phyloP scores from a whole-genome alignment of 345 rosid genomes.

The Pistacia atlantica region DNA sequence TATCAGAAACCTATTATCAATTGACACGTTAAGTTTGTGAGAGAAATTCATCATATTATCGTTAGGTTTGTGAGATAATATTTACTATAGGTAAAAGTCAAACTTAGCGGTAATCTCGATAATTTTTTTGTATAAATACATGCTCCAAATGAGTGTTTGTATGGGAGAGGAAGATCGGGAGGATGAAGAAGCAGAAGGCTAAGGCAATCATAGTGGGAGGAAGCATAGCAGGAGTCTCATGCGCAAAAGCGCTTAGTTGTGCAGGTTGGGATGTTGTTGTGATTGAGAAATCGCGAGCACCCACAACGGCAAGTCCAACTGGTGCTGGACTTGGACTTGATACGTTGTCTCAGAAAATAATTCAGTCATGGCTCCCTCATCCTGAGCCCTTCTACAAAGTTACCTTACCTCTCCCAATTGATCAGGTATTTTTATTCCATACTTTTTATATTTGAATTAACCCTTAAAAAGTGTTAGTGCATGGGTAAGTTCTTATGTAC shows the following conservation, averaged over 20 bases:
- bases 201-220: constrained; percentile 73
- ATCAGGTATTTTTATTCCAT: constrained; percentile 38
- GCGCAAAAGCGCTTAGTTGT: constrained; percentile 59
- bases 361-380: constrained; percentile 50
- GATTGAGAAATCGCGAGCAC: constrained; percentile 55
- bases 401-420: constrained; percentile 56
- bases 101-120: too few relatives aligned
- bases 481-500: too few relatives aligned
- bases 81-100: too few relatives aligned
- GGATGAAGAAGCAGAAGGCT: constrained; percentile 27
- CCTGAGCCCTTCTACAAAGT: constrained; percentile 46
- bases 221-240: constrained; percentile 69
- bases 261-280: constrained; percentile 69
- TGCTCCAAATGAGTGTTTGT: not conserved
- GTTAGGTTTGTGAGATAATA: too few relatives aligned
- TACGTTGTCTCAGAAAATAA: constrained; percentile 41
- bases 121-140: too few relatives aligned
- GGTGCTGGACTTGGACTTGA: constrained; percentile 81
- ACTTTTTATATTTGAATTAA: too few relatives aligned
- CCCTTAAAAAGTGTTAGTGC: too few relatives aligned
- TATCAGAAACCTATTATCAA: too few relatives aligned
- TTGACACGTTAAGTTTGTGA: too few relatives aligned
- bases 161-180: constrained; percentile 26
- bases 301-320: constrained; percentile 63
- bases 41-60: too few relatives aligned